These are phyloP conservation scores for Nigrograna mackinnonii DNA, from an alignment of 2,329 filamentous ascomycete genomes.

Conservation along the genomic window DNA sequence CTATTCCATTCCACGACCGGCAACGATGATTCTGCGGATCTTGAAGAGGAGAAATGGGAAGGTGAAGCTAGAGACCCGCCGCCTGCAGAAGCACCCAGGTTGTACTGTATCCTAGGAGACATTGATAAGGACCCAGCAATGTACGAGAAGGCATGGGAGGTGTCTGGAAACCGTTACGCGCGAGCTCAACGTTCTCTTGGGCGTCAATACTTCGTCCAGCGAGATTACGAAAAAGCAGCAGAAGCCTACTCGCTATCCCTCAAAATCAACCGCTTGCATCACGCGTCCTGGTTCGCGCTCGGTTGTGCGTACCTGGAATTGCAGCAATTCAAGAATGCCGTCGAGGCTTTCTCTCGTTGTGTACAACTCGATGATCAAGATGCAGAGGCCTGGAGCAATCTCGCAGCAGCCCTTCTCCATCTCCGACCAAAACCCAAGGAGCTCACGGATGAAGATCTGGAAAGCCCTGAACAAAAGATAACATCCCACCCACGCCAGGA, in stretches of 20 bases:
- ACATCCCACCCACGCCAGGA: slow-evolving; percentile 63
- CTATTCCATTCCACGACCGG: slow-evolving; percentile 69
- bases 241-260: slow-evolving; percentile 80
- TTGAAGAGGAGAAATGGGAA: slow-evolving; percentile 59
- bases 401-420: slow-evolving; percentile 80
- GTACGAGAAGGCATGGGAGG: slow-evolving; percentile 86
- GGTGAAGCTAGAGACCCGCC: slow-evolving; percentile 72
- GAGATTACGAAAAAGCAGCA: slow-evolving; percentile 70
- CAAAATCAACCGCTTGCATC: slow-evolving; percentile 77
- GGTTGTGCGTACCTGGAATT: slow-evolving; percentile 86
- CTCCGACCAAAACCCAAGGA: slow-evolving; percentile 55
- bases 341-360: slow-evolving; percentile 79
- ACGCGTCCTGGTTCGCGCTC: slow-evolving; percentile 84
- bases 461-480: slow-evolving; percentile 39
- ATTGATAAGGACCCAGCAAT: slow-evolving; percentile 74
- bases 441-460: slow-evolving; percentile 41
- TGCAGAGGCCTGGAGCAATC: slow-evolving; percentile 92
- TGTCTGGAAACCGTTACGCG: slow-evolving; percentile 79
- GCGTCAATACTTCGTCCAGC: slow-evolving; percentile 70
- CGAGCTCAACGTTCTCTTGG: slow-evolving; percentile 87
- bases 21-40: slow-evolving; percentile 40
- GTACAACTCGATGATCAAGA: slow-evolving; percentile 87
- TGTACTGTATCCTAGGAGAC: slow-evolving; percentile 94
- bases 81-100: slow-evolving; percentile 79
- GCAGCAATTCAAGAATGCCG: slow-evolving; percentile 74